Evolutionary conservation across 2,329 filamentous ascomycete genomes (phyloP), one percentile per base, ranked within the genome.

Genomic region (Alternaria rosae): DNA sequence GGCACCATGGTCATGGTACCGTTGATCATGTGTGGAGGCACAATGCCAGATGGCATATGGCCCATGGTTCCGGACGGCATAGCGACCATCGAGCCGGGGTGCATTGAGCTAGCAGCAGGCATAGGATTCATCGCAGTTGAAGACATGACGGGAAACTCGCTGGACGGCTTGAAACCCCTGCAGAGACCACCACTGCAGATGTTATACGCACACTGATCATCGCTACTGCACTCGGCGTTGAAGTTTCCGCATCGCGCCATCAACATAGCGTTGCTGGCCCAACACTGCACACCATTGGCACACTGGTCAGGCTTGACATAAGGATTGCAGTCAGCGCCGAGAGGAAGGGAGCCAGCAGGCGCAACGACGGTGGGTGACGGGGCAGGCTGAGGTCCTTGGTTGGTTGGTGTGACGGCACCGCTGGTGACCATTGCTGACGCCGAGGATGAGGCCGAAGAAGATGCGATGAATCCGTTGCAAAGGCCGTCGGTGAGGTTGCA

Each of bases 241-340:
- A 70, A 70, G 59, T 70, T 70, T 7, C 68, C 68, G 45, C 68
- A 70, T 10, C 17, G 26, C 1, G 66, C 54, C 3, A 66, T 66
- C 12, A 67, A 32, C 7, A 57, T 57, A 3, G 68, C 43, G 25
- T 69, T 69, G 44, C 57, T 65, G 6, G 66, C 68, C 54, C 57
- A 70, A 58, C 68, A 70, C 25, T 69, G 44, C 3, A 58, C 60
- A 26, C 60, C 66, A 7, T 32, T 45, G 1, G 42, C 55, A 20
- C 70, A 70, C 57, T 65, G 67, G 32, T 54, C 57, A 3, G 54
- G 59, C 5, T 28, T 48, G n/a, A 44, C 60, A n/a, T n/a, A 43
- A 3, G 64, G 59, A 23, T 71, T 61, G 57, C 65, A 68, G 41
- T 66, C 23, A 2, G 66, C 66, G 35, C 64, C 69, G n/a, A 71